Base-by-base conservation (phyloP, 2,329 filamentous ascomycete genomes). In the Gremmenia infestans region DNA sequence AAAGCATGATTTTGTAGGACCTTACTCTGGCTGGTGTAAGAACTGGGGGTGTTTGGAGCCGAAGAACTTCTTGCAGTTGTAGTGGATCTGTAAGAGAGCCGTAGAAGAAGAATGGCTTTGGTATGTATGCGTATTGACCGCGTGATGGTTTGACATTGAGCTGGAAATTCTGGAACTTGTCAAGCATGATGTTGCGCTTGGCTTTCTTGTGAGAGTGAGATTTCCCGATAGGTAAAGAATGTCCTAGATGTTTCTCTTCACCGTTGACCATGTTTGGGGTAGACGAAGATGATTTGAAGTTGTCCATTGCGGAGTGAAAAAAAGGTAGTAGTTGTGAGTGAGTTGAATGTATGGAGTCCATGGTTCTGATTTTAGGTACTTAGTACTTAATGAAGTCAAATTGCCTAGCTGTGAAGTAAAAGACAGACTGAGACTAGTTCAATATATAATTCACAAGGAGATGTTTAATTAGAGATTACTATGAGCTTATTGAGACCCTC, bases 71-170 rank as follows among this genome's bases (percentile, higher is more conserved):
- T 55, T 62, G 58, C 32, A 60, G 54, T 57, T 47, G 51, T 8
- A 54, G 52, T 54, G 58, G 22, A 22, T 2, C 19, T 22, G 22
- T 22, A 48, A 60, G 60, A 56, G 58, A 55, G 42, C 60, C 58
- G 46, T 57, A 60, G 46, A 61, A 57, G 46, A 59, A 62, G 54
- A 62, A 60, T 52, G 37, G 56, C 50, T 57, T 59, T 53, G 54
- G 54, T 48, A 48, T 53, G 25, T 32, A 32, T 32, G 28, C 28
- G 28, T 57, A 57, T 49, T 37, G 47, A 55, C 15, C 46, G 36
- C 49, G 48, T 52, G 49, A 52, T 58, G 51, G 55, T 55, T 59
- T 50, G 51, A 50, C 49, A 55, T 57, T 39, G 19, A 37, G 36
- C 47, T 56, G 35, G 37, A 15, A 39, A 5, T n/a, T n/a, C 12